Percentiles rank a stretch among this genome's conserved stretches.
These are phyloP conservation scores for Fusarium sarcochroum DNA, from an alignment of 2,329 filamentous ascomycete species.

Conservation along the genomic window DNA sequence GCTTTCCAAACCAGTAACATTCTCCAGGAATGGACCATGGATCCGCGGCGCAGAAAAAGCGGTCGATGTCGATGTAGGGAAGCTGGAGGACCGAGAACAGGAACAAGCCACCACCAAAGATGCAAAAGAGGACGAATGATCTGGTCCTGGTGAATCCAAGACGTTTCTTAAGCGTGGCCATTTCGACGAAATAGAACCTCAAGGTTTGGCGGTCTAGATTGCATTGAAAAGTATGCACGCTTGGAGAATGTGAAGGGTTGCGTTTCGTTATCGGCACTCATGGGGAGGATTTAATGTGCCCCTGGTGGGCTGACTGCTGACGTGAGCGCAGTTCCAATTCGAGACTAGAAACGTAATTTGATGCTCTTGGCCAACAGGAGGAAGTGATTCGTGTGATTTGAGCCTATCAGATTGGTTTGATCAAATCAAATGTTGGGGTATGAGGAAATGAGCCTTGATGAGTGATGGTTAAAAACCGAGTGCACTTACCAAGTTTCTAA, in stretches of 20 bases:
- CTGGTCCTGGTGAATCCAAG: conserved; percentile 13
- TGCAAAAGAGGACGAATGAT: not conserved
- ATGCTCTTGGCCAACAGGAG: not conserved
- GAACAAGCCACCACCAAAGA: not conserved
- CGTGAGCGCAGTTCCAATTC: not conserved
- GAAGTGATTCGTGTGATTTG: not conserved
- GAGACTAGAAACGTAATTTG: too few relatives aligned
- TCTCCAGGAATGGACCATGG: conserved; percentile 10
- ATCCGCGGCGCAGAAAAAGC: conserved; percentile 9
- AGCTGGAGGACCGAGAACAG: conserved; percentile 22
- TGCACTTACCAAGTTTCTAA: too few relatives aligned
- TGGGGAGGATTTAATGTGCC: not conserved
- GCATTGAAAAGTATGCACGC: not conserved
- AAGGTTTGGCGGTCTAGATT: too few relatives aligned
- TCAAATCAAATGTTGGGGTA: not conserved
- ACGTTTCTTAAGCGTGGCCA: not conserved
- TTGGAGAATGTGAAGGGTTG: not conserved
- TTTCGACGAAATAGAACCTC: not conserved
- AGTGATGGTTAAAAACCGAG: too few relatives aligned
- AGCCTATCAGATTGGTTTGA: not conserved
- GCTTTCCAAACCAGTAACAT: conserved; percentile 14
- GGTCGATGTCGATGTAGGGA: conserved; percentile 13
- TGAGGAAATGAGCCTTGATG: not conserved
- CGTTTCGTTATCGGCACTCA: too few relatives aligned
- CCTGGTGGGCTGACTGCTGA: not conserved